Evolutionary conservation across 1,284 basidiomycete genomes (phyloP).

Genomic region (Ustilago esculenta): DNA sequence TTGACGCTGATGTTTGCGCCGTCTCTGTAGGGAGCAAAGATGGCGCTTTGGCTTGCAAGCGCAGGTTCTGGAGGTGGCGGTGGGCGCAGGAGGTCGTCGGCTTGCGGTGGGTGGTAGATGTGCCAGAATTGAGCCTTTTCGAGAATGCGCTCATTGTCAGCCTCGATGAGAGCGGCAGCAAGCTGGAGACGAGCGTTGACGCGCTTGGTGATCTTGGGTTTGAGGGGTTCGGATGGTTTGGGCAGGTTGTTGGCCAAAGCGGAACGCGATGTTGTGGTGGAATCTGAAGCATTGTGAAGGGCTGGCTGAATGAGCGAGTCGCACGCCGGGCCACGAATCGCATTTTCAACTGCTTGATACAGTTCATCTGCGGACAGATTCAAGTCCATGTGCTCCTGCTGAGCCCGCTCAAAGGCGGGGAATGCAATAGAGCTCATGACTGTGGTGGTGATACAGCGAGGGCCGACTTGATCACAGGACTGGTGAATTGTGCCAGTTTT

Average conservation of each 20-base stretch:
- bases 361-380: conserved; percentile 28
- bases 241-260: neutral
- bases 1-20: conserved; percentile 23
- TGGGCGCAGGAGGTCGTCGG: conserved; percentile 23
- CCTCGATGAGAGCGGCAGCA: conserved; percentile 65
- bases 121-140: conserved; percentile 47
- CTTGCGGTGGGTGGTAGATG: conserved; percentile 34
- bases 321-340: conserved; percentile 6
- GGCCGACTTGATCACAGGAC: neutral
- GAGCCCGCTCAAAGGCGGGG: conserved; percentile 38
- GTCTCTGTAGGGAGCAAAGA: conserved; percentile 57
- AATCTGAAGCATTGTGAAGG: neutral
- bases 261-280: conserved; percentile 3
- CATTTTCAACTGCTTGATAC: conserved; percentile 28
- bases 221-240: conserved; percentile 9
- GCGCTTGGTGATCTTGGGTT: conserved; percentile 51
- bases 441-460: neutral
- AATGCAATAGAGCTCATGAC: conserved; percentile 40
- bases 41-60: conserved; percentile 57
- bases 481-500: neutral
- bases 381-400: conserved; percentile 37
- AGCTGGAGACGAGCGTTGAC: conserved; percentile 59
- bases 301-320: neutral
- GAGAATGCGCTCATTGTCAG: conserved; percentile 62
- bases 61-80: conserved; percentile 52